Base-by-base conservation (phyloP, 1,284 basidiomycete species). In the Fomitopsis schrenkii region DNA sequence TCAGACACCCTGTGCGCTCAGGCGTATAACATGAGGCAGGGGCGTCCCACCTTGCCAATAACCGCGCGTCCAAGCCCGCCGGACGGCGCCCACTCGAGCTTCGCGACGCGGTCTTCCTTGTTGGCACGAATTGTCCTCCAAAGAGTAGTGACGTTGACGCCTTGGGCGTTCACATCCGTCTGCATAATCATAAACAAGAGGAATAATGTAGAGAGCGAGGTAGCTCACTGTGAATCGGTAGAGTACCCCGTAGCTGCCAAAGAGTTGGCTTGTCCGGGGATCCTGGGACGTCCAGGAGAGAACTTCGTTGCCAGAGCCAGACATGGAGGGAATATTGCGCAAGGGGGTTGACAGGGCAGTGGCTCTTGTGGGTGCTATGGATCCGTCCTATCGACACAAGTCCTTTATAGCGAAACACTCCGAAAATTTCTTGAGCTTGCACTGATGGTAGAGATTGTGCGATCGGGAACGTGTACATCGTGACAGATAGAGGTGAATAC, bases 211-310 rank as follows among this genome's bases (percentile, higher is more conserved):
- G 50, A 48, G 50, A 58, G 63, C 64, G 62, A 46, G 30, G 59
- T 60, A 2, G 68, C 77, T 66, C 70, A 90, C 90, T 74, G 87
- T 82, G 77, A 93, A 93, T 68, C 90, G 88, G 76, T 93, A 94
- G 66, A 90, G 78, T 59, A 90, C 80, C 62, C 90, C 91, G 83
- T 84, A 91, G 42, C 84, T 82, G 70, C 89, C 90, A 77, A 92
- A 93, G 64, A 94, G 81, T 63, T 84, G 79, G 68, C 91, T 93
- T 74, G 92, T 86, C 58, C 89, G 87, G 68, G 89, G 88, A 75
- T 93, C 91, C 69, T 88, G 85, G 75, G 88, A 91, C 54, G 91
- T 93, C 91, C 91, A 93, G 61, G 86, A 91, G 72, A 92, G 83
- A 60, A 91, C 79, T 66, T 92, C 90, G 74, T 87, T 85, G 62